These are phyloP conservation scores for Nothophytophthora sp. DNA, from an alignment of 352 stramenopile genomes.

Conservation along the genomic window DNA sequence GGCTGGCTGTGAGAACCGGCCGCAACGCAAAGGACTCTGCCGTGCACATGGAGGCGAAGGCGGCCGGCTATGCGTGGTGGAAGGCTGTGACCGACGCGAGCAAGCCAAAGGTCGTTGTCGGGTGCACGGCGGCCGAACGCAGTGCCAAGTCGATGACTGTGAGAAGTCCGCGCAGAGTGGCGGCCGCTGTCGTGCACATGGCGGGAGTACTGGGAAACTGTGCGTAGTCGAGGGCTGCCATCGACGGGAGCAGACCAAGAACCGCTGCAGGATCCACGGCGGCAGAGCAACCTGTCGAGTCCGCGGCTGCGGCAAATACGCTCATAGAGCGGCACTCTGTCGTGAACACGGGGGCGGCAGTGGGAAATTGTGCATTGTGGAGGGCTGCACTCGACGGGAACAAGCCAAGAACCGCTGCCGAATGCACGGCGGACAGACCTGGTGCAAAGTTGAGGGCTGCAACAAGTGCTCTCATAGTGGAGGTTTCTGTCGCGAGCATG, in stretches of 20 bases:
- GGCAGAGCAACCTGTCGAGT: conserved; percentile 47
- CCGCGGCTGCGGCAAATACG: conserved; percentile 23
- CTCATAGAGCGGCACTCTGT: conserved; percentile 30
- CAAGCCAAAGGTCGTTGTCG: conserved; percentile 14
- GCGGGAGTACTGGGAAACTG: conserved; percentile 44
- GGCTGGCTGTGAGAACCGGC: conserved; percentile 6
- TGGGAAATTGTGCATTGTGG: conserved; percentile 46
- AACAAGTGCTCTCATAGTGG: conserved; percentile 62
- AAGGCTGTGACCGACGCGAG: conserved; percentile 15
- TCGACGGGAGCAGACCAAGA: conserved; percentile 21
- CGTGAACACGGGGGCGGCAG: conserved; percentile 52
- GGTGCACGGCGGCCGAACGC: conserved; percentile 9
- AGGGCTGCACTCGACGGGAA: conserved; percentile 53
- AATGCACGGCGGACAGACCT: conserved; percentile 52
- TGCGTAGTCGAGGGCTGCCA: conserved; percentile 13
- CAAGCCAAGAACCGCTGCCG: conserved; percentile 62
- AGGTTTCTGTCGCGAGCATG: conserved; percentile 66
- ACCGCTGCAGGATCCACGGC: conserved; percentile 64
- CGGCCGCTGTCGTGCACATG: conserved; percentile 53
- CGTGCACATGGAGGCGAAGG: conserved; percentile 15
- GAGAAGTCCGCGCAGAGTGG: conserved; percentile 51
- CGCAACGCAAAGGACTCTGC: conserved; percentile 15
- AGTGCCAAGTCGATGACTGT: conserved; percentile 41
- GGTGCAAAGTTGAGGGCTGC: conserved; percentile 60
- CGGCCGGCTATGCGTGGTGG: conserved; percentile 9